A percentile compares a stretch with the other conserved stretches of the same genome.
Evolutionary conservation across 2,329 filamentous ascomycete genomes (phyloP).

Genomic region (Arthroderma sp.): DNA sequence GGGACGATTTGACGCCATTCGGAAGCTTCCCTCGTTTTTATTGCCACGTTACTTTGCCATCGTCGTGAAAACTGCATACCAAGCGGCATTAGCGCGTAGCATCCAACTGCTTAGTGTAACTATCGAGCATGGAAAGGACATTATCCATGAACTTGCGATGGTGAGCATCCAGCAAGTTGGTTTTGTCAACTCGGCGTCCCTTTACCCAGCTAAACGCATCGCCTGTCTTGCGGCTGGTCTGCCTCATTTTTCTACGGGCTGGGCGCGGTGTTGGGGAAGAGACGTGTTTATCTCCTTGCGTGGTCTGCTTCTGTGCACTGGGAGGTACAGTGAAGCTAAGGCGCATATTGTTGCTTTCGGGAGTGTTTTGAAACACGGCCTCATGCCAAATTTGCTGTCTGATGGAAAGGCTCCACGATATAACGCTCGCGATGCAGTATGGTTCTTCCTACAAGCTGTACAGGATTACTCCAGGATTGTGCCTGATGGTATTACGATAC

Average conservation of each 20-base stretch:
- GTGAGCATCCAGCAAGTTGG: slow-evolving; percentile 87
- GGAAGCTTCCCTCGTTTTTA: slow-evolving; percentile 74
- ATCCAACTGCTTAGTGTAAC: slow-evolving; percentile 69
- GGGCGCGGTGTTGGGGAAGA: slow-evolving; percentile 93
- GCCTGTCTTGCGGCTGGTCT: slow-evolving; percentile 83
- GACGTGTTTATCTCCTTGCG: slow-evolving; percentile 94
- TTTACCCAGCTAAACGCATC: slow-evolving; percentile 75
- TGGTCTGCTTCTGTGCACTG: slow-evolving; percentile 81
- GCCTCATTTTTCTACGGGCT: slow-evolving; percentile 85
- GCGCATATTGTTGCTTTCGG: slow-evolving; percentile 93
- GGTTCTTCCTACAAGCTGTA: slow-evolving; percentile 95
- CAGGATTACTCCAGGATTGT: slow-evolving; percentile 81
- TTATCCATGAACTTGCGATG: slow-evolving; percentile 77
- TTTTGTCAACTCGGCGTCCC: slow-evolving; percentile 74
- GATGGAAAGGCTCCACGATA: slow-evolving; percentile 79
- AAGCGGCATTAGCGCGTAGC: slow-evolving; percentile 64
- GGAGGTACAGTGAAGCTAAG: slow-evolving; percentile 74
- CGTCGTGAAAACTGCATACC: slow-evolving; percentile 76
- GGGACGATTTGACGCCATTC: slow-evolving; percentile 74
- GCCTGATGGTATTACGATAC: slow-evolving; percentile 59
- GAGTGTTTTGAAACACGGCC: slow-evolving; percentile 92
- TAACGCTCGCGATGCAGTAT: slow-evolving; percentile 90
- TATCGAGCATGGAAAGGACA: slow-evolving; percentile 70
- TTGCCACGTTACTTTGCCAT: slow-evolving; percentile 88
- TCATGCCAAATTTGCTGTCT: slow-evolving; percentile 90